A percentile compares a stretch with the other conserved stretches of the same genome.
These are phyloP conservation scores for Umbilicaria muhlenbergii DNA, from an alignment of 495 filamentous ascomycete species.

Conservation along the genomic window DNA sequence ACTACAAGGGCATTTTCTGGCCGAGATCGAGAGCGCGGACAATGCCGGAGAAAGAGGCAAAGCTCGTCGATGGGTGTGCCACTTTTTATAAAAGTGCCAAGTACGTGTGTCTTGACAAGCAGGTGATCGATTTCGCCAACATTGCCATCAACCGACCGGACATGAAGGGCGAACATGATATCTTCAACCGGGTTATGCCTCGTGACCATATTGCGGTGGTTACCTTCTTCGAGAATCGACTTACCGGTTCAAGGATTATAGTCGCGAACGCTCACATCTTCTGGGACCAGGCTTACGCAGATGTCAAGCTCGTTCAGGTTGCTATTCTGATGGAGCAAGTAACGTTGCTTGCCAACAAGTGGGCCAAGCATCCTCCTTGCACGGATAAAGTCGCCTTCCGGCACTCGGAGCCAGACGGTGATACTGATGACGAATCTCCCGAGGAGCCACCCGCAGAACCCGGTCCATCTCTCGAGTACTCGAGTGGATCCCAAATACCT, in stretches of 20 bases:
- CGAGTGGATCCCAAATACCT: conserved; percentile 71
- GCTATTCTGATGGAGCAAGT: conserved; percentile 88
- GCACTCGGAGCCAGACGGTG: conserved; percentile 38
- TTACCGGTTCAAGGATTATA: conserved; percentile 75
- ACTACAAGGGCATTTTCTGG: conserved; percentile 88
- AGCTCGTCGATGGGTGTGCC: conserved; percentile 82
- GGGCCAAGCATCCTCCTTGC: conserved; percentile 55
- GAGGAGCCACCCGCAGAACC: conserved; percentile 32
- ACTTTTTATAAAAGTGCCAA: conserved; percentile 89
- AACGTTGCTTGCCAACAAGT: conserved; percentile 67
- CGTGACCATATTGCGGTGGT: conserved; percentile 90
- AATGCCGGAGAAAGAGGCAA: conserved; percentile 77
- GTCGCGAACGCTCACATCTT: conserved; percentile 86
- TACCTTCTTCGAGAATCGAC: conserved; percentile 77
- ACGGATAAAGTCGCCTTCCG: conserved; percentile 66
- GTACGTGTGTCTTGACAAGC: conserved; percentile 85
- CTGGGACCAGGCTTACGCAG: conserved; percentile 79
- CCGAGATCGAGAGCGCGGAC: conserved; percentile 75
- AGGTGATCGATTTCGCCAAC: conserved; percentile 80
- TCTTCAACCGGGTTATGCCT: conserved; percentile 96
- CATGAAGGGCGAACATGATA: conserved; percentile 88
- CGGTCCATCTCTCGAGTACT: conserved; percentile 61
- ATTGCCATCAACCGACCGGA: conserved; percentile 84
- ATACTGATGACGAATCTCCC: conserved; percentile 33
- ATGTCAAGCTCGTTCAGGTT: conserved; percentile 90